Base-by-base conservation (phyloP, 2,329 filamentous ascomycete genomes). In the Pyrenochaeta sp. region DNA sequence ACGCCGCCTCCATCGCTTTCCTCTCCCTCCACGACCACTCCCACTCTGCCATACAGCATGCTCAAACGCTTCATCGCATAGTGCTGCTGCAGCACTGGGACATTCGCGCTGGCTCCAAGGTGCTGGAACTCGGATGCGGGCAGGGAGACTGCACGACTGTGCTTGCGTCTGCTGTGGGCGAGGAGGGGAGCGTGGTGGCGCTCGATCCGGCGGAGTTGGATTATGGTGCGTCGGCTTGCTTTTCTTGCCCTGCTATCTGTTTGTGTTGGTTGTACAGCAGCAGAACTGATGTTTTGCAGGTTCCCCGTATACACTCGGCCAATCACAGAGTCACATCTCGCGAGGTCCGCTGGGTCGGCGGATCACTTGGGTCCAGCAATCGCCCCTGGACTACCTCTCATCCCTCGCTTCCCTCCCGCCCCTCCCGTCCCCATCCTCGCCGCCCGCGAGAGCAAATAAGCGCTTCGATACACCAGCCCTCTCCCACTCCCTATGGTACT, bases 121-220 rank as follows among this genome's bases (percentile, higher is more conserved):
- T 87, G 6, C 78, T 88, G 1, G 86, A 88, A 67, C 71, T 88
- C 37, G 86, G 85, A 49, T 88, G 86, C 71, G 86, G 86, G 0
- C 86, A 88, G 63, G 86, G 86, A 2, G 84, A 85, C 58, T 83
- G 81, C 64, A 87, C 86, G 1, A 77, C 81, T 10, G 82, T 82
- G 2, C 79, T 88, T 19, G 86, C 85, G 45, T 68, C 79, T 64
- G 79, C 73, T 22, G 79, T 84, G 1, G 81, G 82, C 2, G 66
- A 78, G 12, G 30, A 71, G 0, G 83, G 84, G 72, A 46, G 24
- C 1, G 54, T 67, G 0, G 75, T 87, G 13, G 85, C 83, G 4
- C 69, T 86, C 28, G 85, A 88, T 72, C 85, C 84, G 1, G 85
- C 79, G 0, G 65, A 74, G 0, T 70, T 80, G 7, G 78, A 83